Evolutionary conservation across 306 rosid species (phyloP).

Genomic region (Medicago truncatula): MtrunA17r5.0-ANR NC_053047.1:4082501-4083000

Average conservation of each 20-base stretch:
- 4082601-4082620: constrained; percentile 27
- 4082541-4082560: no score
- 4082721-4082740: constrained; percentile 27
- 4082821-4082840: not conserved
- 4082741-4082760: constrained; percentile 38
- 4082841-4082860: constrained; percentile 1
- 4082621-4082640: not conserved
- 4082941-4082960: not conserved
- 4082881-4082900: no score
- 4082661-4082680: constrained; percentile 9
- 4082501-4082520: no score
- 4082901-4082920: no score
- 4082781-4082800: not conserved
- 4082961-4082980: constrained; percentile 30
- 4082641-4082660: not conserved
- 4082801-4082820: constrained; percentile 33
- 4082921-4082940: constrained; percentile 19
- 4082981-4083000: constrained; percentile 18
- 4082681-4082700: constrained; percentile 29
- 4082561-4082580: not conserved
- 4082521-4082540: no score
- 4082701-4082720: constrained; percentile 15
- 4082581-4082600: not conserved
- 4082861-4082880: not conserved
- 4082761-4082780: constrained; percentile 13